Base-by-base conservation (phyloP, 805 yeast genomes). In the Wickerhamomyces chaumierensis region DNA sequence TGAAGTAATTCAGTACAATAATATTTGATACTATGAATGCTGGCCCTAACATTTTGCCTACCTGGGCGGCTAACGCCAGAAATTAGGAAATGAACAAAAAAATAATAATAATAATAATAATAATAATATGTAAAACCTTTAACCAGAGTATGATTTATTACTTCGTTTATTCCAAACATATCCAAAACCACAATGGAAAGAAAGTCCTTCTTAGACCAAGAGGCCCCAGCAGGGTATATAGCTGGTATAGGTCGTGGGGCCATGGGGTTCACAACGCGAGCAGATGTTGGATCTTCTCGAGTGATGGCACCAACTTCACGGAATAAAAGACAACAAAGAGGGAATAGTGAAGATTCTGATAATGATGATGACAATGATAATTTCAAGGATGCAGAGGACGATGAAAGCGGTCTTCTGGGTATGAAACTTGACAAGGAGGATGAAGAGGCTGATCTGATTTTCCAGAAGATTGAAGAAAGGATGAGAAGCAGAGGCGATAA, bases 181-280 rank as follows among this genome's bases (percentile, higher is more conserved):
- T n/a, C n/a, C n/a, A n/a, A n/a, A n/a, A n/a, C 23, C 23, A 6
- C 23, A 21, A 31, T 31, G 33, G 33, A 31, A 31, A 31, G 33
- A 31, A 31, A 31, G 43, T 63, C 75, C 5, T 92, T 92, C 58
- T 63, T 90, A 36, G 86, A 81, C 52, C 85, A 82, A 61, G 76
- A 77, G 43, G 81, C 97, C 1, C 98, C 98, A 0, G 73, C 81
- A 2, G 94, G 94, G 5, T 90, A 90, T 54, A 72, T 87, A 32
- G 81, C 97, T 3, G 98, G 98, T 19, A 60, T 87, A 7, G 97
- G 96, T 0, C 68, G 98, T 53, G 98, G 98, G 20, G 97, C 96
- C 2, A 73, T 84, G 2, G 97, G 96, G 5, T 88, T 92, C 58
- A 77, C 88, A 0, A 86, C 95, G 0, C 71, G 86, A 42, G 85